Conservation (phyloP, 106 monocot species). For the Dactylorhiza incarnata region DNA sequence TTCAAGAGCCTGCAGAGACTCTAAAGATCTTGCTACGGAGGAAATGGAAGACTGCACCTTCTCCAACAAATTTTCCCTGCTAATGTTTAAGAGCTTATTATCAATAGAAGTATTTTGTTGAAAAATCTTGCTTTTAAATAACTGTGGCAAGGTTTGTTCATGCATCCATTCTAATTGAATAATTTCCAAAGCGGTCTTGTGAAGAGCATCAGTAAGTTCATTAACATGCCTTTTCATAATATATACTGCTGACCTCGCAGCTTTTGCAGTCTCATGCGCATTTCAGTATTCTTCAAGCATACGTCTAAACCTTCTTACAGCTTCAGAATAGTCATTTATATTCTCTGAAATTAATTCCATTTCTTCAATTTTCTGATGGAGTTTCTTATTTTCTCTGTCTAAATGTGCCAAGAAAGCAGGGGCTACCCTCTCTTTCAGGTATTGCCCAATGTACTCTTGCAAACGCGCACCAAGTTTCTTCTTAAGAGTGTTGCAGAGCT, state of each 20-base stretch:
- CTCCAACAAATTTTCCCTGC: slow-evolving; percentile 59
- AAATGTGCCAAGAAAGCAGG: slow-evolving; percentile 51
- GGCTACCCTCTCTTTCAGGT: slow-evolving; percentile 66
- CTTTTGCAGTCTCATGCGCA: slow-evolving; percentile 76
- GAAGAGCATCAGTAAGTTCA: slow-evolving; percentile 62
- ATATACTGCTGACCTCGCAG: slow-evolving; percentile 60
- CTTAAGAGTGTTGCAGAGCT: slow-evolving; percentile 48
- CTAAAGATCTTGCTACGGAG: slow-evolving; percentile 45
- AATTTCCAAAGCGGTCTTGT: slow-evolving; percentile 59
- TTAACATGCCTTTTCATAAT: slow-evolving; percentile 55
- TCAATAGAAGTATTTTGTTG: slow-evolving; percentile 41
- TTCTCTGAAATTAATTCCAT: slow-evolving; percentile 34
- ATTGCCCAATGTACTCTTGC: slow-evolving; percentile 39
- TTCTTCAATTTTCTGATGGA: slow-evolving; percentile 33
- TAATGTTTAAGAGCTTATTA: slow-evolving; percentile 55
- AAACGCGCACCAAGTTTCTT: slow-evolving; percentile 65
- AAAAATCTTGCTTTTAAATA: slow-evolving; percentile 34
- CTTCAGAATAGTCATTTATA: slow-evolving; percentile 29
- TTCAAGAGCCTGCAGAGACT: slow-evolving; percentile 68
- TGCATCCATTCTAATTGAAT: slow-evolving; percentile 84
- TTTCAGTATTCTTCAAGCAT: slow-evolving; percentile 94
- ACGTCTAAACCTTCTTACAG: slow-evolving; percentile 42
- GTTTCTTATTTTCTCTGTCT: slow-evolving; percentile 41
- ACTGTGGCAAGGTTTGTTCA: slow-evolving; percentile 43
- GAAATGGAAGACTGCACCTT: slow-evolving; percentile 72